These are phyloP conservation scores for Suhomyces choctaworum DNA, from an alignment of 1,139 yeast species.

Conservation along the genomic window DNA sequence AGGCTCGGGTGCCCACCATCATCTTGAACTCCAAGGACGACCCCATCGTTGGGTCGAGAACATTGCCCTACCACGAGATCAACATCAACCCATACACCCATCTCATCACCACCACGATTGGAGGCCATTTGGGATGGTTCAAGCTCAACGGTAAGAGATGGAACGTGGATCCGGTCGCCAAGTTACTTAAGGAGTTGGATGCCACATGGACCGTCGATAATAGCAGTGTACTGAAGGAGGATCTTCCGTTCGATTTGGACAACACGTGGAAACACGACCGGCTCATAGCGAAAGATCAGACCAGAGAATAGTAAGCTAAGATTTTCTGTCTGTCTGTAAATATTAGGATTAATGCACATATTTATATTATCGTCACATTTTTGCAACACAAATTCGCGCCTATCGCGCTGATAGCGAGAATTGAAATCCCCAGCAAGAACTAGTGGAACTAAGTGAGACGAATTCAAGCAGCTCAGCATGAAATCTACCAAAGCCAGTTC, in stretches of 20 bases:
- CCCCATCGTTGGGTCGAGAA: constrained; percentile 54
- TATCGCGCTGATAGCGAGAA: too few relatives aligned
- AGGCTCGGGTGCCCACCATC: constrained; percentile 54
- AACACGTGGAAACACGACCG: constrained; percentile 37
- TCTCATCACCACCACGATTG: constrained; percentile 67
- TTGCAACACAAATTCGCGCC: too few relatives aligned
- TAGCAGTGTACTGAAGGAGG: constrained; percentile 15
- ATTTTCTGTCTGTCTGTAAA: too few relatives aligned
- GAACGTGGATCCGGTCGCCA: constrained; percentile 45
- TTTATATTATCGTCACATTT: too few relatives aligned
- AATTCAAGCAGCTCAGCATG: too few relatives aligned
- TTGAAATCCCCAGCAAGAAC: too few relatives aligned
- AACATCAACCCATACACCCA: constrained; percentile 66
- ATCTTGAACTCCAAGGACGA: constrained; percentile 56
- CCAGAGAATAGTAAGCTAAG: too few relatives aligned
- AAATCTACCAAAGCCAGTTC: constrained; percentile 2
- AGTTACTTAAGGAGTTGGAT: constrained; percentile 36
- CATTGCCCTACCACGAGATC: constrained; percentile 62
- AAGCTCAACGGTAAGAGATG: constrained; percentile 52
- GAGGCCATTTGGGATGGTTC: constrained; percentile 82
- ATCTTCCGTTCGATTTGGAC: constrained; percentile 31
- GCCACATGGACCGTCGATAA: constrained; percentile 25
- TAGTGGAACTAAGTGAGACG: too few relatives aligned
- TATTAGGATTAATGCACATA: too few relatives aligned
- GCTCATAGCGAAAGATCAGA: constrained; percentile 15